Base-by-base conservation (phyloP, 1,284 basidiomycete species). In the Flammula alnicola region DNA sequence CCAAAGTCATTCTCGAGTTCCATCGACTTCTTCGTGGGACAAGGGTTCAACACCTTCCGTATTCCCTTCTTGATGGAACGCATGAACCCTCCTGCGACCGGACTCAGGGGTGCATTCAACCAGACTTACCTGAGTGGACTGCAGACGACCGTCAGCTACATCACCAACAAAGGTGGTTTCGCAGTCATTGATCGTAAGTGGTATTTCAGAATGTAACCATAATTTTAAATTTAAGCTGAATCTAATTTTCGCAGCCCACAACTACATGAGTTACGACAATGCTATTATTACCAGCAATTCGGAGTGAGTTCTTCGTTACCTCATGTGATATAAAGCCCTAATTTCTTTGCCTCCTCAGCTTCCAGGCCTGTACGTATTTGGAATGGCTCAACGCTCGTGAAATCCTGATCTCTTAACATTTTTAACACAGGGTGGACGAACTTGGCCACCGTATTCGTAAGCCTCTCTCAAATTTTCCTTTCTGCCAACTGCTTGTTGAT, bases 11-110 rank as follows among this genome's bases (percentile, higher is more conserved):
- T 17, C 11, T 12, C 16, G 16, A 47, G 47, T 17, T 49, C 47
- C n/a, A 49, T 49, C n/a, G 47, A 49, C 33, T 49, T 29, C 47
- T 84, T 86, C 64, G 65, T 80, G 37, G 63, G 60, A 19, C 65
- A 78, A 58, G 82, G 81, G 19, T 78, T 84, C 71, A 85, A 85
- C 67, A 75, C 78, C 14, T 84, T 84, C 80, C 81, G 82, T 55
- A 65, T 84, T 56, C 76, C 81, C 8, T 81, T 84, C 78, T 61
- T 74, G 53, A 70, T 80, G 66, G 83, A 85, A 61, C 79, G 83
- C 46, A 54, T 85, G 42, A 73, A 63, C 49, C 78, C 81, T 27
- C 77, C 76, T 42, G 54, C 78, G 1, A 74, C 57, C 23, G 82
- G 82, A 7, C 64, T 85, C 33, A 76, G 77, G 42, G 81, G 81